phyloP scores from a whole-genome alignment of 2,329 filamentous ascomycete genomes.

The Xylariaceae sp. region DNA sequence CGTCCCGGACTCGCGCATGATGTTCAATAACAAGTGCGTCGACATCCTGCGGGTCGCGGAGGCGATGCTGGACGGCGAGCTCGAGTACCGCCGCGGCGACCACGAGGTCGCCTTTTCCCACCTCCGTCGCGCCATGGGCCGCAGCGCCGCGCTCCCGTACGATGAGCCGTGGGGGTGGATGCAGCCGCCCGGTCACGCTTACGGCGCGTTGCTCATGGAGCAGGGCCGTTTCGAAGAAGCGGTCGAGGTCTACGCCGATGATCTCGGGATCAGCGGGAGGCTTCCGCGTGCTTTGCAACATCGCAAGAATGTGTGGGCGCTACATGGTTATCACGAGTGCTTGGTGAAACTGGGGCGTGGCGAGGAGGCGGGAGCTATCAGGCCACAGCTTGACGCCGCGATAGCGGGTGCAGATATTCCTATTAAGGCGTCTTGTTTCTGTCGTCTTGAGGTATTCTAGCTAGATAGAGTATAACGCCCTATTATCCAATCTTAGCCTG shows the following conservation, averaged over 20 bases:
- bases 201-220: conserved; percentile 70
- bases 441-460: conserved; percentile 27
- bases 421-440: conserved; percentile 43
- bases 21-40: conserved; percentile 69
- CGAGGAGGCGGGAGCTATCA: conserved; percentile 40
- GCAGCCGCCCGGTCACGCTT: conserved; percentile 72
- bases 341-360: conserved; percentile 56
- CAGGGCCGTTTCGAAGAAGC: conserved; percentile 63
- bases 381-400: conserved; percentile 31
- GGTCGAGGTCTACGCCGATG: conserved; percentile 59
- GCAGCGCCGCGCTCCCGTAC: conserved; percentile 67
- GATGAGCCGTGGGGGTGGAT: conserved; percentile 82
- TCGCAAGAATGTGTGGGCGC: conserved; percentile 74
- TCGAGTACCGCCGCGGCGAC: conserved; percentile 68
- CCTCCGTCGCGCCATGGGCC: conserved; percentile 58
- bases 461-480: not conserved
- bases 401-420: conserved; percentile 34
- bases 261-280: conserved; percentile 61
- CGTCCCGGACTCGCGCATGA: conserved; percentile 62
- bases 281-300: conserved; percentile 68
- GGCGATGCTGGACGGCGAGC: conserved; percentile 74
- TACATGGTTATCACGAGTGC: conserved; percentile 75
- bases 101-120: conserved; percentile 61
- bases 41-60: conserved; percentile 65
- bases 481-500: not conserved